Evolutionary conservation across 2,329 filamentous ascomycete genomes (phyloP).

Genomic region (Ramularia collo-cygni): DNA sequence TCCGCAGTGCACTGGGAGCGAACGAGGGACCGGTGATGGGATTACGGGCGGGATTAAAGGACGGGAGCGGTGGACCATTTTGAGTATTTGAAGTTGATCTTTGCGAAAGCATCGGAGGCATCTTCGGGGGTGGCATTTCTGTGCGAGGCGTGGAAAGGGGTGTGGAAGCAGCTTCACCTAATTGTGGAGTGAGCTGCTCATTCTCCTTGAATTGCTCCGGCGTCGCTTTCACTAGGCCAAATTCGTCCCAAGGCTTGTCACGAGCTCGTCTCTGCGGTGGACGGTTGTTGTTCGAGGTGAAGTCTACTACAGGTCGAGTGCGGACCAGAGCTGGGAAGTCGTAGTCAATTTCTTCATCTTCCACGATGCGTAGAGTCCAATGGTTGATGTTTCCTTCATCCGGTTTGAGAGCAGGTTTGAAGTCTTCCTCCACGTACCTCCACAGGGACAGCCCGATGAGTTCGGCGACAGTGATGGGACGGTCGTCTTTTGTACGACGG

Average conservation of each 20-base stretch:
- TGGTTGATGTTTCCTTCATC: slow-evolving; percentile 71
- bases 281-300: slow-evolving; percentile 70
- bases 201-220: slow-evolving; percentile 63
- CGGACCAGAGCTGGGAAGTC: slow-evolving; percentile 75
- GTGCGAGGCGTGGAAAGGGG: slow-evolving; percentile 10
- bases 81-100: slow-evolving; percentile 3
- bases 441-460: slow-evolving; percentile 75
- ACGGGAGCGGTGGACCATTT: slow-evolving; percentile 11
- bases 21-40: slow-evolving; percentile 47
- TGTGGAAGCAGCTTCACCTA: slow-evolving; percentile 8
- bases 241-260: slow-evolving; percentile 74
- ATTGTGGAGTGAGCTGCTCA: slow-evolving; percentile 38
- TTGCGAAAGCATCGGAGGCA: slow-evolving; percentile 11
- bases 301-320: slow-evolving; percentile 66
- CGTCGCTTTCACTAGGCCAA: slow-evolving; percentile 68
- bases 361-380: slow-evolving; percentile 77
- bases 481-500: slow-evolving; percentile 60
- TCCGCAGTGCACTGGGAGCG: slow-evolving; percentile 33
- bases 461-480: slow-evolving; percentile 66
- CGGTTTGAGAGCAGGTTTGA: slow-evolving; percentile 57
- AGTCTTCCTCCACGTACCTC: slow-evolving; percentile 69
- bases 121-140: slow-evolving; percentile 4
- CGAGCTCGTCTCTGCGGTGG: slow-evolving; percentile 58
- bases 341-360: slow-evolving; percentile 77
- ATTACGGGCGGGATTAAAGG: slow-evolving; percentile 40